A percentile compares a stretch with the other conserved stretches of the same genome.
Evolutionary conservation across 371 early-diverging fungal genomes (phyloP).

Genomic region (Circinella umbellata): DNA sequence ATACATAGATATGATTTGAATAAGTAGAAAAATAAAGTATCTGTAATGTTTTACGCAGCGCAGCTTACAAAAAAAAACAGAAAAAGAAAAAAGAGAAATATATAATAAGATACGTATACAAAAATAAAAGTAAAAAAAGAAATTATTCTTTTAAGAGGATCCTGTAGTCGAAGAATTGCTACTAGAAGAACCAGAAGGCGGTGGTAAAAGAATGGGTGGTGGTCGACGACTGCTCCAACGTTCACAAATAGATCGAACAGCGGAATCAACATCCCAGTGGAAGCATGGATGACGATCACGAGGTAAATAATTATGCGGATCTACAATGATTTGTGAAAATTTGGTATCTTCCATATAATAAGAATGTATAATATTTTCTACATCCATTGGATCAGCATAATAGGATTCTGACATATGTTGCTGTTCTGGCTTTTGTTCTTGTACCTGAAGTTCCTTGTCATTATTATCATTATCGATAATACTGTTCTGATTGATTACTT

Average conservation of each 20-base stretch:
- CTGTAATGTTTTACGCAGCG: too few relatives aligned
- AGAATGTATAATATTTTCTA: slow-evolving; percentile 1
- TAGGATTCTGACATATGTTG: background rate
- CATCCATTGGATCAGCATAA: slow-evolving; percentile 8
- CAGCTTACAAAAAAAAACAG: too few relatives aligned
- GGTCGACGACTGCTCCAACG: slow-evolving; percentile 7
- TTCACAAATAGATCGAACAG: slow-evolving; percentile 19
- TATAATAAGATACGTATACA: too few relatives aligned
- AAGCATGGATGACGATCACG: slow-evolving; percentile 25
- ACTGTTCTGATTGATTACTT: background rate
- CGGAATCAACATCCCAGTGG: slow-evolving; percentile 34
- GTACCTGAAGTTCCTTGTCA: background rate
- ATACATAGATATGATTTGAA: too few relatives aligned
- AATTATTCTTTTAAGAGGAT: too few relatives aligned
- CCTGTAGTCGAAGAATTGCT: too few relatives aligned
- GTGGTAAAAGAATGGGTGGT: background rate
- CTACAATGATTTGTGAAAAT: slow-evolving; percentile 10
- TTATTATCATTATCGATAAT: background rate
- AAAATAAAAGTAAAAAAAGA: too few relatives aligned
- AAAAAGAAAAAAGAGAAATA: too few relatives aligned
- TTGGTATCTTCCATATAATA: slow-evolving; percentile 17
- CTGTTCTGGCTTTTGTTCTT: background rate
- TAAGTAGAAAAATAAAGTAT: too few relatives aligned
- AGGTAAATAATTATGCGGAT: slow-evolving; percentile 20
- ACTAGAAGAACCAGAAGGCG: too few relatives aligned